Percentiles rank a stretch among this genome's conserved stretches.
Evolutionary conservation across 2,329 filamentous ascomycete genomes (phyloP).

Genomic region (Cyphellophora europaea): DNA sequence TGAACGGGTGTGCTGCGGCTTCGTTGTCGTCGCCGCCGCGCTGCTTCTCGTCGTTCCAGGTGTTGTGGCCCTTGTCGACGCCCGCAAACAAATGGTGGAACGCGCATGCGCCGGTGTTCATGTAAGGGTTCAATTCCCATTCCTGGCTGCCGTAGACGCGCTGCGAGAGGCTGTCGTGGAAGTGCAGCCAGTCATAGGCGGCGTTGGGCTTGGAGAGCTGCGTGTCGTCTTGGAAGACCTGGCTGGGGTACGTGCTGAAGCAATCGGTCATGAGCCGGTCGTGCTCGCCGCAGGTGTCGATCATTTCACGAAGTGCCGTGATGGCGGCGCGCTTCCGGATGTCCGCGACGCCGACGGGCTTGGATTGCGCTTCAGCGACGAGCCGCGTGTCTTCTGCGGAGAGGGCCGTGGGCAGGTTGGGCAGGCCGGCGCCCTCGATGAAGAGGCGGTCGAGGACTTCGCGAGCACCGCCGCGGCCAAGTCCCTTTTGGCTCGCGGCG

Average conservation of each 20-base stretch:
- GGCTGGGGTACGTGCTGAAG: conserved; percentile 75
- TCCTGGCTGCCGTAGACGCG: conserved; percentile 76
- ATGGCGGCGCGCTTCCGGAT: conserved; percentile 51
- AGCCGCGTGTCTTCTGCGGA: conserved; percentile 26
- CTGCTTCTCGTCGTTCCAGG: conserved; percentile 35
- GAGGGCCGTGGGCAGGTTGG: conserved; percentile 36
- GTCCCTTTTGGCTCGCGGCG: conserved; percentile 30
- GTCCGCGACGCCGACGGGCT: conserved; percentile 48
- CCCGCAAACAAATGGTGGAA: conserved; percentile 89
- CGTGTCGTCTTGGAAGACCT: conserved; percentile 87
- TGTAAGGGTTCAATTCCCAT: conserved; percentile 83
- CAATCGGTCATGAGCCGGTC: conserved; percentile 60
- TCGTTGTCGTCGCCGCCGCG: conserved; percentile 30
- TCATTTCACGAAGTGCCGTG: conserved; percentile 49
- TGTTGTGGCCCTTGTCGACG: conserved; percentile 41
- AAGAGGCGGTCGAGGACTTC: conserved; percentile 60
- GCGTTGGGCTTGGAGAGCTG: conserved; percentile 78
- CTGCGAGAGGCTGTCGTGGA: conserved; percentile 75
- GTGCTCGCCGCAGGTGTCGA: conserved; percentile 53
- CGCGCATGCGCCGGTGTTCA: conserved; percentile 75
- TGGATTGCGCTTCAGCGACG: conserved; percentile 23
- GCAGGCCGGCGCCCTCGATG: conserved; percentile 54
- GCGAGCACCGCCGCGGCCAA: conserved; percentile 54
- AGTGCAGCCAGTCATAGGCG: conserved; percentile 91
- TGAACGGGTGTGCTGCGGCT: conserved; percentile 59